Evolutionary conservation across 2,329 filamentous ascomycete genomes (phyloP).

Genomic region (Colletotrichum tropicale): DNA sequence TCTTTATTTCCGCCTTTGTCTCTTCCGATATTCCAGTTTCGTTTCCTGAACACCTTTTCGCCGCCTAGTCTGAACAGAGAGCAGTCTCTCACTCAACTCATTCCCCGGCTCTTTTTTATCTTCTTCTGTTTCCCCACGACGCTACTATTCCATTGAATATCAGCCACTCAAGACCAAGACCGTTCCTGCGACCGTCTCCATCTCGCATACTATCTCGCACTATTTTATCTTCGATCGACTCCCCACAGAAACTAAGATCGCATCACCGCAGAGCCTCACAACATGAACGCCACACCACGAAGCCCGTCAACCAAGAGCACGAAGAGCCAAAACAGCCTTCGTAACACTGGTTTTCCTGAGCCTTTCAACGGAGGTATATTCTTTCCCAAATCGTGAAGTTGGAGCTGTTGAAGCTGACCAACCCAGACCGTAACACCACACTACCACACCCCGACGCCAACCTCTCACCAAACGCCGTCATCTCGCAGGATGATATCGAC

Average conservation of each 20-base stretch:
- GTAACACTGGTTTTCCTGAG: conserved; percentile 57
- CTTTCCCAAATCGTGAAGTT: accelerated
- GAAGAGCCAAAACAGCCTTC: conserved; percentile 14
- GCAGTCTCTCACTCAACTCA: not conserved
- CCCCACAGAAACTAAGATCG: conserved; percentile 16
- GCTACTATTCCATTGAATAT: conserved; percentile 5
- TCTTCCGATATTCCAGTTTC: not conserved
- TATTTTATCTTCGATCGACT: not conserved
- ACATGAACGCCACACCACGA: conserved; percentile 8
- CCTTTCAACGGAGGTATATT: conserved; percentile 51
- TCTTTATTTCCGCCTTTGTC: not conserved
- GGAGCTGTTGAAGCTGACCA: not conserved
- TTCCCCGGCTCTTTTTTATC: not conserved
- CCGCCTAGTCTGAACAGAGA: conserved; percentile 2
- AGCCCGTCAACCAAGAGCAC: conserved; percentile 14
- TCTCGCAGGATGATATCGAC: conserved; percentile 59
- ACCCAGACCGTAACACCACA: conserved; percentile 60
- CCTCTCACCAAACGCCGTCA: conserved; percentile 58
- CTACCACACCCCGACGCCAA: conserved; percentile 67
- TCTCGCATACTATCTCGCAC: not conserved
- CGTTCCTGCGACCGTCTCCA: not conserved
- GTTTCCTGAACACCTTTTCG: not conserved
- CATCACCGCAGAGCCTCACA: conserved; percentile 8
- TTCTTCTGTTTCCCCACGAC: not conserved
- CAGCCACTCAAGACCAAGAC: not conserved